A percentile compares a stretch with the other conserved stretches of the same genome.
Evolutionary conservation across 306 rosid species (phyloP).

Genomic region (Rubus idaeus): DNA sequence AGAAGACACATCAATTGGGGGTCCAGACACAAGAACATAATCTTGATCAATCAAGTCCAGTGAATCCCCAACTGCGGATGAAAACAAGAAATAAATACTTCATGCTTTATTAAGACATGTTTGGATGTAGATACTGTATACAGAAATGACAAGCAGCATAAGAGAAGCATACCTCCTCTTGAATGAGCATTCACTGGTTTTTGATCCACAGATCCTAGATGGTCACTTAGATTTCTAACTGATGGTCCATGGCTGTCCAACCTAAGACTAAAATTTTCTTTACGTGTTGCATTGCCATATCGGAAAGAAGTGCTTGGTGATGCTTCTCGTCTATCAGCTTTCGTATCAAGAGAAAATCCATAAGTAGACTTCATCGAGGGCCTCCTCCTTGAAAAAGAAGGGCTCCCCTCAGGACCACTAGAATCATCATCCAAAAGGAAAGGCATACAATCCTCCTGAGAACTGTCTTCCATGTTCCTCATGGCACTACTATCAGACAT

Average conservation of each 20-base stretch:
- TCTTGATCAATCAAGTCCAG: constrained; percentile 88
- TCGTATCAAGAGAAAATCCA: constrained; percentile 73
- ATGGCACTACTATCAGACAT: constrained; percentile 44
- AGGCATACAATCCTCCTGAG: constrained; percentile 88
- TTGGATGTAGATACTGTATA: constrained; percentile 23
- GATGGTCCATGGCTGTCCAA: constrained; percentile 48
- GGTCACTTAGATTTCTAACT: constrained; percentile 44
- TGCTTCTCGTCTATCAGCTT: constrained; percentile 49
- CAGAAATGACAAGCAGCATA: constrained; percentile 17
- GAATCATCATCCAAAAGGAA: constrained; percentile 82
- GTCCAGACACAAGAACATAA: constrained; percentile 91
- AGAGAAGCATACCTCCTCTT: constrained; percentile 63
- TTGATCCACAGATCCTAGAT: constrained; percentile 42
- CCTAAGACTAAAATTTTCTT: constrained; percentile 44
- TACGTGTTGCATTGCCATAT: constrained; percentile 40
- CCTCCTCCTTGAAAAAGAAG: constrained; percentile 56
- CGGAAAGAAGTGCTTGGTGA: constrained; percentile 41
- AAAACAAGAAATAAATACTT: constrained; percentile 23
- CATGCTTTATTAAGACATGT: constrained; percentile 17
- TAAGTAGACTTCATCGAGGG: constrained; percentile 68
- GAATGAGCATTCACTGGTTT: constrained; percentile 42
- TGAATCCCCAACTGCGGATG: constrained; percentile 64
- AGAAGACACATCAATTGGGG: constrained; percentile 68
- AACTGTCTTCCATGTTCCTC: constrained; percentile 56
- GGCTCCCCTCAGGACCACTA: constrained; percentile 78